Evolutionary conservation across 257 asterid species (phyloP), one percentile per base, ranked within the genome.

Genomic region (Anisodus acutangulus): DNA sequence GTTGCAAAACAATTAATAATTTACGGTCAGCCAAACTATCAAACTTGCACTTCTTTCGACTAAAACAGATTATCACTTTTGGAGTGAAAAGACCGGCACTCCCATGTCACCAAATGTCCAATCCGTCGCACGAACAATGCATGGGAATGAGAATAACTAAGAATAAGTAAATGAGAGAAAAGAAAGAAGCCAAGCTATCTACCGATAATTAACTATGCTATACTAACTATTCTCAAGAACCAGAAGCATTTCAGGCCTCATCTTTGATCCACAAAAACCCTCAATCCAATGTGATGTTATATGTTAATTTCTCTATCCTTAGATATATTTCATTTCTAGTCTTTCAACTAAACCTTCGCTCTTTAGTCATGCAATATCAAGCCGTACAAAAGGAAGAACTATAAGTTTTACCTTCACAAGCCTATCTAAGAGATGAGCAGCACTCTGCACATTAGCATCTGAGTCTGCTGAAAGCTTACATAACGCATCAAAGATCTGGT

Each of bases 401-500:
- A 69, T 64, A 57, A 82, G 47, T 22, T 81, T 82, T 67, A 94
- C 99, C 97, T 97, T 97, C 76, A 97, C 99, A 88, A 97, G 98
- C 83, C 98, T 93, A 87, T 97, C 99, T 83, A 97, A 91, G 84
- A 97, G 99, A 93, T 97, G 99, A 79, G 99, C 99, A 89, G 99
- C 99, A 94, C 98, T 97, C 88, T 97, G 99, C 79, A 97, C 99
- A 89, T 92, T 97, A 91, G 98, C 88, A 91, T 95, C 99, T 68
- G 97, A 89, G 89, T 97, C 99, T 84, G 99, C 99, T 5, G 99
- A 94, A 87, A 97, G 99, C 97, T 94, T 97, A 87, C 98, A 95
- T 45, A 97, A 87, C 2, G 97, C 97, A 82, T 97, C 99, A 91
- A 97, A 97, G 83, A 97, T 97, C 84, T 95, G 93, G 91, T 97